Evolutionary conservation across 768 basidiomycete species (phyloP), one percentile per base, ranked within the genome.

Genomic region (Cystobasidium ongulense): DNA sequence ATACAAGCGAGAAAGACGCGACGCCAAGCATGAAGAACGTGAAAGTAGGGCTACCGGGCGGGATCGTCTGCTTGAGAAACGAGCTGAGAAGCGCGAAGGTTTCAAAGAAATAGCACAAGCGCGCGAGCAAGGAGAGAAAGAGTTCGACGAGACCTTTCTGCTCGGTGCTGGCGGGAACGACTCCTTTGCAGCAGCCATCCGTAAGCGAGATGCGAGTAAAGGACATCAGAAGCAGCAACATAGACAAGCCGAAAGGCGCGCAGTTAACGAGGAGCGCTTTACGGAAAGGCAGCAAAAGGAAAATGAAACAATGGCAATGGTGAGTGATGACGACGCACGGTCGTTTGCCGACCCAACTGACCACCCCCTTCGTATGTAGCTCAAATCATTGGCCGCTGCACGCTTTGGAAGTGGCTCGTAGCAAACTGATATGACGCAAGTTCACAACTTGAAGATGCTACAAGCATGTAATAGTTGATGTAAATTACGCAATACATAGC

Each of bases 11-110:
- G 63, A 63, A 35, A 61, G 33, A 43, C 1, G 57, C 29, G 61
- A 73, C 33, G 39, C 57, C 21, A 41, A 35, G 33, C 15, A 39
- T 1, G 61, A 73, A 2, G 62, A 73, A 46, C 61, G 41, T 5
- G 61, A 63, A 31, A 73, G 64, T 38, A 36, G 27, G 23, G 62
- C 72, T 27, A 63, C 64, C 77, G 80, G 63, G 77, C 77, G 53
- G 75, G 76, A 25, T 78, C 76, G 53, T 75, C 75, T 79, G 54
- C 17, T 11, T 33, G 41, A 57, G 63, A n/a, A 39, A 25, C 41
- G 29, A 8, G n/a, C 15, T 29, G 25, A 15, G 25, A 18, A 1
- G 23, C 17, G 50, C 46, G 39, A 50, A 31, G 35, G 54, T 18
- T 46, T 29, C 11, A 27, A 36, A 21, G 27, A 54, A 21, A 71